A percentile compares a stretch with the other conserved stretches of the same genome.
These are phyloP conservation scores for Gastrolobium bilobum DNA, from an alignment of 306 rosid genomes.

Conservation along the genomic window DNA sequence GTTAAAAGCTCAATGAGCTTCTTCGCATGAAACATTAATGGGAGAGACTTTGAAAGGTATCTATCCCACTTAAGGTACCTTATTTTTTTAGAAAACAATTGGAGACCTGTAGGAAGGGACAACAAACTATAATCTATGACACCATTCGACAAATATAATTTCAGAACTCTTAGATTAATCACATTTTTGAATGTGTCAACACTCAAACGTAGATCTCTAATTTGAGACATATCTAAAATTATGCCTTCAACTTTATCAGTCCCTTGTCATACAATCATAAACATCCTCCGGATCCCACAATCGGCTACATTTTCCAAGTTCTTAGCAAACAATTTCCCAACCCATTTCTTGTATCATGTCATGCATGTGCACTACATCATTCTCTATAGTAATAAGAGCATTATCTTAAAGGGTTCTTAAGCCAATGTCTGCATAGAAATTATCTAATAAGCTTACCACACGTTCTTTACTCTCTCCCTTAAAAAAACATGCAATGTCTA, in stretches of 20 bases:
- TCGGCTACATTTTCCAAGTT: not conserved
- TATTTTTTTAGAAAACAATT: not conserved
- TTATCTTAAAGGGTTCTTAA: constrained; percentile 13
- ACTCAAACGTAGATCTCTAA: not conserved
- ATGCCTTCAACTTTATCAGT: not conserved
- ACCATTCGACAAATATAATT: not conserved
- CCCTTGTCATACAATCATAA: not conserved
- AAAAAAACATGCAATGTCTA: constrained; percentile 7
- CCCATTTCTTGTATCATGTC: constrained; percentile 45
- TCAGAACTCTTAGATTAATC: not conserved
- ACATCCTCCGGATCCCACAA: constrained; percentile 2
- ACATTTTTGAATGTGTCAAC: not conserved
- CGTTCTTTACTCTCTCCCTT: not conserved
- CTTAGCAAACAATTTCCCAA: constrained; percentile 1
- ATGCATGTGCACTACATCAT: constrained; percentile 30
- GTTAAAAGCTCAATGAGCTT: not conserved
- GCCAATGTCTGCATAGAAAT: not conserved
- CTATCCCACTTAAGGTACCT: not conserved
- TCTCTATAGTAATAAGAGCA: constrained; percentile 8
- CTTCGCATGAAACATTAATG: not conserved
- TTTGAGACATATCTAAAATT: not conserved
- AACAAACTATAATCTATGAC: not conserved
- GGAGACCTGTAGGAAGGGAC: not conserved
- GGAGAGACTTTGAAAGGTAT: not conserved
- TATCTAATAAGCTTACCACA: not conserved